Conservation (phyloP, 768 basidiomycete genomes). For the Amanita rimosa region DNA sequence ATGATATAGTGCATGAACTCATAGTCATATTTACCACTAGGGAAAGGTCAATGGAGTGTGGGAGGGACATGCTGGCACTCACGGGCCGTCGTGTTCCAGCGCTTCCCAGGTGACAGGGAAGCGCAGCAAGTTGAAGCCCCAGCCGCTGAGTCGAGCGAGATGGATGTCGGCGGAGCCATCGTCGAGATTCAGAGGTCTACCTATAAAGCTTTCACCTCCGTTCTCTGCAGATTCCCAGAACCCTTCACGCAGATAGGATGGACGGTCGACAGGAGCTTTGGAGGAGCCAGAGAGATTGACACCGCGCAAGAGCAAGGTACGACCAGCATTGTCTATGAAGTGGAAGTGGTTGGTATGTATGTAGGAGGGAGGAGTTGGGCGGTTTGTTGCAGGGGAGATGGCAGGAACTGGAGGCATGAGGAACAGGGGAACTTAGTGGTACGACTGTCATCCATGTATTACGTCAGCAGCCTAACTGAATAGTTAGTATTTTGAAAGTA, state of each 20-base stretch:
- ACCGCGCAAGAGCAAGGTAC: constrained; percentile 80
- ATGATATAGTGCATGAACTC: constrained; percentile 91
- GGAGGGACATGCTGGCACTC: constrained; percentile 28
- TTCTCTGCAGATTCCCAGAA: constrained; percentile 78
- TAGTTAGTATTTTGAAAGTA: no score
- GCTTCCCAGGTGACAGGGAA: constrained; percentile 92
- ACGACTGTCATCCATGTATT: neutral
- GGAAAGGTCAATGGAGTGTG: neutral
- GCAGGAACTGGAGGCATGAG: constrained; percentile 4
- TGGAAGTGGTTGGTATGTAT: constrained; percentile 57
- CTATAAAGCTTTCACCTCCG: constrained; percentile 62
- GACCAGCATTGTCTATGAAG: constrained; percentile 66
- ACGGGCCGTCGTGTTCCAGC: constrained; percentile 92
- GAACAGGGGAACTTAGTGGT: neutral
- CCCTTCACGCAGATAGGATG: constrained; percentile 53
- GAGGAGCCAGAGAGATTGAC: constrained; percentile 87
- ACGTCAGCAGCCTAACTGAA: no score
- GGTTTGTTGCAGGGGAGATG: constrained; percentile 12
- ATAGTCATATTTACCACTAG: constrained; percentile 79
- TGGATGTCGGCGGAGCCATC: constrained; percentile 83
- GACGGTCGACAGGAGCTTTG: constrained; percentile 70
- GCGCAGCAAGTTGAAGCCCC: constrained; percentile 89
- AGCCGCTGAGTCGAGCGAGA: constrained; percentile 71
- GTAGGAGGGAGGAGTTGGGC: constrained; percentile 33
- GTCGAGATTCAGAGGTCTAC: constrained; percentile 72